phyloP scores from a whole-genome alignment of 306 rosid genomes.

The Trifolium fragiferum region DNA sequence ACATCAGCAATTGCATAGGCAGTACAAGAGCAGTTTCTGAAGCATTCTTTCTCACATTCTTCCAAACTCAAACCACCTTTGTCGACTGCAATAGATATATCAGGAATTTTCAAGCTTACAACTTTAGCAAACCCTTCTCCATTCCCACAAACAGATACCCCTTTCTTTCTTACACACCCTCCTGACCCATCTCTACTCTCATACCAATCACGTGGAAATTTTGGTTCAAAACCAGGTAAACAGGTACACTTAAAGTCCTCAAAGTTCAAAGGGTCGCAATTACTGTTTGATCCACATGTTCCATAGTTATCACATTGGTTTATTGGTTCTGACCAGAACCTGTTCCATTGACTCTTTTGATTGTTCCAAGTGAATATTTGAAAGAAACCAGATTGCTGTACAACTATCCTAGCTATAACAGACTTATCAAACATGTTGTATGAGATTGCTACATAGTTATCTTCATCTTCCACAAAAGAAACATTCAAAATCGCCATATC shows the following conservation, averaged over 20 bases:
- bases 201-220: constrained; percentile 50
- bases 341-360: constrained; percentile 45
- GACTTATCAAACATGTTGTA: constrained; percentile 41
- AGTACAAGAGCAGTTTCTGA: constrained; percentile 62
- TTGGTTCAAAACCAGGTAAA: constrained; percentile 68
- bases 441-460: background rate
- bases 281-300: constrained; percentile 54
- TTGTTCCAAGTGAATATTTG: constrained; percentile 50
- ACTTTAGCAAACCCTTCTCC: constrained; percentile 73
- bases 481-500: constrained; percentile 23
- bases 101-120: constrained; percentile 56
- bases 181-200: constrained; percentile 47
- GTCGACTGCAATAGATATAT: constrained; percentile 46
- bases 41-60: constrained; percentile 53
- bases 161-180: constrained; percentile 61
- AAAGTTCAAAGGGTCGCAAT: constrained; percentile 51
- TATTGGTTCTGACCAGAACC: constrained; percentile 53
- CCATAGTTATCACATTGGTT: constrained; percentile 61
- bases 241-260: constrained; percentile 56
- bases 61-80: constrained; percentile 37
- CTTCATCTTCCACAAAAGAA: constrained; percentile 25
- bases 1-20: constrained; percentile 62
- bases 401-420: background rate
- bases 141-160: constrained; percentile 46
- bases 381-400: constrained; percentile 48